Conservation (phyloP, 192 early-diverging fungal genomes). For the Backusella tuberculispora region DNA sequence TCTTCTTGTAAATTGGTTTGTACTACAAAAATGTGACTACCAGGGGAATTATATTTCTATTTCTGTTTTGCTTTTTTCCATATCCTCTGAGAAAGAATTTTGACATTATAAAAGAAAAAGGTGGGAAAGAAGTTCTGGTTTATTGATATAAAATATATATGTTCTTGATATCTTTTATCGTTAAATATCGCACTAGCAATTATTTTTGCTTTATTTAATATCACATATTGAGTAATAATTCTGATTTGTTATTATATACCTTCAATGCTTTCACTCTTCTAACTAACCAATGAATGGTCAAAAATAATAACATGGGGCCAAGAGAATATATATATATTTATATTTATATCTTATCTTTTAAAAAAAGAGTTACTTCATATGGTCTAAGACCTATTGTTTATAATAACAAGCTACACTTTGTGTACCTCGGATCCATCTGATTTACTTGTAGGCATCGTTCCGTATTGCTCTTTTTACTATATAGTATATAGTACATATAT, state of each 20-base stretch:
- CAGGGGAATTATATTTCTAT: neutral
- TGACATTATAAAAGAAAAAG: neutral
- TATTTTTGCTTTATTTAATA: too few species aligned
- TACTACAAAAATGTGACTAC: neutral
- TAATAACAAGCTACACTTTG: neutral
- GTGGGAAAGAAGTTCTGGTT: neutral
- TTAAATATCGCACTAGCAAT: too few species aligned
- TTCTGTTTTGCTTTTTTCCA: too few species aligned
- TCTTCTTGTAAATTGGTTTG: conserved; percentile 9
- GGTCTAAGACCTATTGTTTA: neutral
- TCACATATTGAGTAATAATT: neutral
- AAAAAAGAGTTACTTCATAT: neutral
- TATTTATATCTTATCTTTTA: neutral
- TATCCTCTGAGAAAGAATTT: neutral
- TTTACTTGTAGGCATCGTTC: neutral
- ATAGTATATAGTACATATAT: neutral
- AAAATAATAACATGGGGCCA: neutral
- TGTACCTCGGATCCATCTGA: neutral
- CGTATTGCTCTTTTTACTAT: conserved; percentile 9
- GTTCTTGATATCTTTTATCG: too few species aligned
- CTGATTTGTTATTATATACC: neutral
- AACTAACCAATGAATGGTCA: neutral
- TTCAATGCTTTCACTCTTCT: too few species aligned
- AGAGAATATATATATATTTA: neutral
- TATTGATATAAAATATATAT: too few species aligned